Evolutionary conservation across 2,329 filamentous ascomycete species (phyloP).

Genomic region (Berkeleyomyces basicola): DNA sequence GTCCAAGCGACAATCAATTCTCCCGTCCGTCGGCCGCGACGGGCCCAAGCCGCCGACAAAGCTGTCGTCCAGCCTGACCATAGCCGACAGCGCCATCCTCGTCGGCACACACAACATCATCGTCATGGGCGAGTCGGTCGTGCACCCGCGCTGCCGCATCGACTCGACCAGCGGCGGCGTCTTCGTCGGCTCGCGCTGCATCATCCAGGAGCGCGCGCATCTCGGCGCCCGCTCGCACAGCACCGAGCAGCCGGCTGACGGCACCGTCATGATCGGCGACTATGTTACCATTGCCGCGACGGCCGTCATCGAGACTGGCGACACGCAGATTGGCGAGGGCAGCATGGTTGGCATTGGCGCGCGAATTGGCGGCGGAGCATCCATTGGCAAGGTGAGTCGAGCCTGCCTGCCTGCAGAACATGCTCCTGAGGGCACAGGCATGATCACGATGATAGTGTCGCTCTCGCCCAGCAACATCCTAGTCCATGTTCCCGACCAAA

Average conservation of each 20-base stretch:
- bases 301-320: conserved; percentile 43
- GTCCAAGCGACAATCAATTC: conserved; percentile 37
- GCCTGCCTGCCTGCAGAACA: background rate
- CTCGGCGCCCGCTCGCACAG: conserved; percentile 29
- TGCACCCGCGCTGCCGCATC: conserved; percentile 75
- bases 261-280: conserved; percentile 41
- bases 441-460: no score
- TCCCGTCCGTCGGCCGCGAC: conserved; percentile 34
- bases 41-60: conserved; percentile 43
- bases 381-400: conserved; percentile 41
- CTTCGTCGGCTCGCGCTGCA: conserved; percentile 62
- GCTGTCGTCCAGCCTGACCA: conserved; percentile 42
- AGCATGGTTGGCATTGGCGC: conserved; percentile 42
- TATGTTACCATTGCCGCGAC: conserved; percentile 46
- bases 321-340: conserved; percentile 44
- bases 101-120: conserved; percentile 62
- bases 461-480: no score
- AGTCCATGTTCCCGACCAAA: no score
- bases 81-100: conserved; percentile 45
- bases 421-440: background rate
- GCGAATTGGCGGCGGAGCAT: conserved; percentile 41
- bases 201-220: conserved; percentile 55
- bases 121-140: conserved; percentile 57
- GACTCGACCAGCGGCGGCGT: conserved; percentile 66
- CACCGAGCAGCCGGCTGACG: conserved; percentile 18